A percentile compares a stretch with the other conserved stretches of the same genome.
phyloP scores from a whole-genome alignment of 495 filamentous ascomycete species.

The Daldinia childiae region DNA sequence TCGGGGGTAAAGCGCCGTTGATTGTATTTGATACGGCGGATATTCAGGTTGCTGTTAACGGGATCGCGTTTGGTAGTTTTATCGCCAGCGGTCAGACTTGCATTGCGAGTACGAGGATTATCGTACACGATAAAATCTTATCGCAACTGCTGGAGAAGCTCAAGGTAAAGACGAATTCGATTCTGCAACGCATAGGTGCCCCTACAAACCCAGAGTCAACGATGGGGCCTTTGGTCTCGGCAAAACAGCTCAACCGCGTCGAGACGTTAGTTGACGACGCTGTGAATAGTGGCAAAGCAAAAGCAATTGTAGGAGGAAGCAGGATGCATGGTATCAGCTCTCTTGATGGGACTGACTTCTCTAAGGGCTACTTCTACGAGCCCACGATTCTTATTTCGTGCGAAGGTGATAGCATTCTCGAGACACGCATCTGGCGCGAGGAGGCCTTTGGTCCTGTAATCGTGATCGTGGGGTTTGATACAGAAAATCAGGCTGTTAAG shows the following conservation, averaged over 20 bases:
- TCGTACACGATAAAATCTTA: constrained; percentile 61
- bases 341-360: constrained; percentile 50
- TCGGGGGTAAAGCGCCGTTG: constrained; percentile 69
- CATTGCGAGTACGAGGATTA: constrained; percentile 67
- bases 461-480: constrained; percentile 57
- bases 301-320: constrained; percentile 50
- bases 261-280: constrained; percentile 51
- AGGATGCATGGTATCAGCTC: constrained; percentile 43
- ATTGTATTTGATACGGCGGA: constrained; percentile 63
- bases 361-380: constrained; percentile 65
- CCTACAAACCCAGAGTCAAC: constrained; percentile 57
- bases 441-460: constrained; percentile 65
- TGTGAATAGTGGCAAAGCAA: constrained; percentile 43
- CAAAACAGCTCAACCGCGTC: constrained; percentile 50
- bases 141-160: constrained; percentile 50
- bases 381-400: constrained; percentile 62
- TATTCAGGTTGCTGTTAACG: constrained; percentile 62
- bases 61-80: constrained; percentile 67
- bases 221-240: constrained; percentile 57
- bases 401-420: constrained; percentile 26
- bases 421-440: constrained; percentile 51
- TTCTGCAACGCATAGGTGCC: constrained; percentile 58
- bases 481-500: constrained; percentile 57
- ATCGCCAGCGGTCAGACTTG: constrained; percentile 71
- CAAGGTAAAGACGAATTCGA: constrained; percentile 51